These are phyloP conservation scores for Ceratobasidium sp. DNA, from an alignment of 1,284 basidiomycete genomes.

Conservation along the genomic window DNA sequence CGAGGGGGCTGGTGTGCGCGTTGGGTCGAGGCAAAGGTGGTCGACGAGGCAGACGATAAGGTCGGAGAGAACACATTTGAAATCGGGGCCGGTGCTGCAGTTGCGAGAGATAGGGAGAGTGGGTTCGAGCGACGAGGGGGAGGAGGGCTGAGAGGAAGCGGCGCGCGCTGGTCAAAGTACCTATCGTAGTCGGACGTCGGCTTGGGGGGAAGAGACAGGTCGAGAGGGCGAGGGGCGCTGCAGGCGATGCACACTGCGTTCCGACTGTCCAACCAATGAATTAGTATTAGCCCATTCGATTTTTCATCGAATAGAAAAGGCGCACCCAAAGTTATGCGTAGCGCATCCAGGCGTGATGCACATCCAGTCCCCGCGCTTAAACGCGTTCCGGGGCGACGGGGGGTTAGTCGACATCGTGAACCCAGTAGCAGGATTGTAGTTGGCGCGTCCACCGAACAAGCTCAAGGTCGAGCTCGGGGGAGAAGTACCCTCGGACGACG, in stretches of 20 bases:
- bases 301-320: conserved; percentile 27
- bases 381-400: conserved; percentile 77
- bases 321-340: conserved; percentile 51
- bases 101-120: background rate
- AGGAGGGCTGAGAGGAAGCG: conserved; percentile 30
- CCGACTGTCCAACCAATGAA: conserved; percentile 63
- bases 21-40: conserved; percentile 50
- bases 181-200: conserved; percentile 45
- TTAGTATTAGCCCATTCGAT: background rate
- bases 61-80: conserved; percentile 37
- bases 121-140: conserved; percentile 28
- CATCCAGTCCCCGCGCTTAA: conserved; percentile 84
- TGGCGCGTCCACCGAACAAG: background rate
- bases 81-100: background rate
- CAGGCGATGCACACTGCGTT: conserved; percentile 81
- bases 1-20: conserved; percentile 30
- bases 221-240: conserved; percentile 68
- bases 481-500: background rate
- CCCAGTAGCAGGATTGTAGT: background rate
- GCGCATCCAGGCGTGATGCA: conserved; percentile 55
- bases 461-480: conserved; percentile 28
- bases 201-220: conserved; percentile 50
- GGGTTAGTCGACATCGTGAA: conserved; percentile 78
- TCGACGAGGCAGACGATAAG: conserved; percentile 41
- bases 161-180: conserved; percentile 34